Base-by-base conservation (phyloP, 2,329 filamentous ascomycete species). In the Trichoderma lentiforme region DNA sequence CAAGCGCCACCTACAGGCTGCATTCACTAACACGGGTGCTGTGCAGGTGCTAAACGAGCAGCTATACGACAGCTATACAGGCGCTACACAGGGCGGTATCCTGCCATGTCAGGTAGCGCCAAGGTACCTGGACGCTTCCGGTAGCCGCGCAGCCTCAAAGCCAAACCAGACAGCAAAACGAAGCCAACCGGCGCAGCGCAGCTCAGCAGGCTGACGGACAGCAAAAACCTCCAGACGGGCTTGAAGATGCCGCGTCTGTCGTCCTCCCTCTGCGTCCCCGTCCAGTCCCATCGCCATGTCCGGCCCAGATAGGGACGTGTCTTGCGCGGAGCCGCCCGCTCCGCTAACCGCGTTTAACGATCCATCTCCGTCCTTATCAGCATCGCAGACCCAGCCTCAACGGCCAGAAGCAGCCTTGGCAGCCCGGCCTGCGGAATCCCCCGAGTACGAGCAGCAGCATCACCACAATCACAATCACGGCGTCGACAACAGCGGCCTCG, bases 251-350 rank as follows among this genome's bases (percentile, higher is more conserved):
- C 39, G 68, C 62, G 34, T 64, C 53, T 26, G 51, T 64, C 60
- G 61, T 70, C 69, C 60, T 34, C 47, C 21, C 61, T 71, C 51
- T 61, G 62, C 63, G 57, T 67, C 57, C 58, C 56, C 57, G 32
- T 71, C 30, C 58, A 62, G 61, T 63, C 36, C 30, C 72, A 72
- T 43, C 71, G 34, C 47, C 70, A 73, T 73, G 72, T 65, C 72
- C 47, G 71, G 71, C 53, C 70, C 57, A 65, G 63, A 63, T 63
- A 71, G 72, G 57, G 72, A 71, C 7, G n/a, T 47, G 51, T 61
- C 71, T 60, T 53, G 34, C n/a, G 61, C 28, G 47, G 71, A 61
- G 34, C 36, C 36, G 43, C 43, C 43, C 43, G 43, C 43, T 51
- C 43, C 43, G 24, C 58, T 39, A 62, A 28, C 64, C 24, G 66